Base-by-base conservation (phyloP, 2,329 filamentous ascomycete genomes). In the Aquanectria penicillioides region DNA sequence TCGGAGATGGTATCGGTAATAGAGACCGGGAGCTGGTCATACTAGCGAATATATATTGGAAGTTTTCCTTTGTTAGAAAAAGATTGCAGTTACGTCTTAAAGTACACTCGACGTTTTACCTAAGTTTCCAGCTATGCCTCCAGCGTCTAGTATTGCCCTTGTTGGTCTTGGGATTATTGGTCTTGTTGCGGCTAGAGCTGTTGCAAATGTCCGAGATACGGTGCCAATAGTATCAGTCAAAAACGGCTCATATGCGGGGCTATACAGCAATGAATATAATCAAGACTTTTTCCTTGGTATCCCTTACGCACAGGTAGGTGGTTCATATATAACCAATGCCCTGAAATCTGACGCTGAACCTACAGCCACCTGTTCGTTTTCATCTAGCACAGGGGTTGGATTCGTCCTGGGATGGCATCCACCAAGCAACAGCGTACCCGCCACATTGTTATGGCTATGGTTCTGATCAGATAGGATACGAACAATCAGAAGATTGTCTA, bases 401-500 rank as follows among this genome's bases (percentile, higher is more conserved):
- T 60, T 68, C 69, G 17, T 73, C 75, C 1, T 85, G 80, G 79
- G 60, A 73, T 3, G 79, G 69, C 6, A 59, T 66, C 5, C 74
- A 71, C 13, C 71, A 78, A 57, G 83, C 82, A 2, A 80, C 73
- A 1, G 64, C 75, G 11, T 83, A 83, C 57, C 76, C 78, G 0
- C 71, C 75, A 6, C 75, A 80, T 49, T 85, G 82, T 62, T 75
- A 82, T 29, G 81, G 81, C n/a, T 85, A 84, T 50, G 82, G 82
- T 13, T 41, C 17, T 8, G 70, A 73, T 28, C 64, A 71, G 61
- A 52, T 57, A 10, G 61, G 59, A 6, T 67, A 66, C 22, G 37
- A 49, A 0, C 59, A 64, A 44, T 69, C 77, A 10, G 87, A 89
- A 65, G 83, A 88, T 65, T 89, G 87, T 60, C 77, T 89, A 4